These are phyloP conservation scores for Papiliotrema nemorosa DNA, from an alignment of 1,284 basidiomycete genomes.

Conservation along the genomic window DNA sequence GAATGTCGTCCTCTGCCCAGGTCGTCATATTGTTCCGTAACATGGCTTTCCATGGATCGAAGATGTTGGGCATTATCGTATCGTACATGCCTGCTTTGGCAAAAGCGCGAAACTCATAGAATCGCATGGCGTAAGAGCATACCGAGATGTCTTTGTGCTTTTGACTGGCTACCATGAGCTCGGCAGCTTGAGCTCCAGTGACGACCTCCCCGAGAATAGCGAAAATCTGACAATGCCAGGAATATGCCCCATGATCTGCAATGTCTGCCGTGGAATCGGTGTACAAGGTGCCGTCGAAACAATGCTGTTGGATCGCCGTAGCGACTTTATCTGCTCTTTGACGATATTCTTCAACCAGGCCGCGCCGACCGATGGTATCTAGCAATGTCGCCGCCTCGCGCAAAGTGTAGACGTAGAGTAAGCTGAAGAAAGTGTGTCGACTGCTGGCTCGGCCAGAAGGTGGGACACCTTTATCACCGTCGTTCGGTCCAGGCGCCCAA, in stretches of 20 bases:
- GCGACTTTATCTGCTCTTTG: constrained; percentile 10
- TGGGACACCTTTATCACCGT: constrained; percentile 29
- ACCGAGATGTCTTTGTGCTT: constrained; percentile 10
- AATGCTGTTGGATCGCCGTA: constrained; percentile 22
- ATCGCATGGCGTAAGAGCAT: constrained; percentile 27
- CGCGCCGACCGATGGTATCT: constrained; percentile 14
- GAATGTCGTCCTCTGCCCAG: constrained; percentile 34
- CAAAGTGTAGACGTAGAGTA: constrained; percentile 27
- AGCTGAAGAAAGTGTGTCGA: constrained; percentile 29
- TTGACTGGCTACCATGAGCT: constrained; percentile 15
- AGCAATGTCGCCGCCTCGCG: constrained; percentile 15
- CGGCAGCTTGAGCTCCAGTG: constrained; percentile 1
- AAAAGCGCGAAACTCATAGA: constrained; percentile 33
- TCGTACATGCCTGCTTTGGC: constrained; percentile 20
- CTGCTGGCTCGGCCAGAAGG: constrained; percentile 21
- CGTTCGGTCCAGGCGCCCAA: constrained; percentile 18
- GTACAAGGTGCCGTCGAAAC: constrained; percentile 24
- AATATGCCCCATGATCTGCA: constrained; percentile 11
- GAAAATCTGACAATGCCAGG: constrained; percentile 31
- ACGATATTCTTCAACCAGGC: constrained; percentile 18
- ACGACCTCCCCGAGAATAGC: constrained; percentile 19
- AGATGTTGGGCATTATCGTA: constrained; percentile 5
- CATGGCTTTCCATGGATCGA: constrained; percentile 24
- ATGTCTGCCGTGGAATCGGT: constrained; percentile 25
- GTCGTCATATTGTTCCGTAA: constrained; percentile 24